Evolutionary conservation across 495 filamentous ascomycete genomes (phyloP).

Genomic region (Zalerion maritima): DNA sequence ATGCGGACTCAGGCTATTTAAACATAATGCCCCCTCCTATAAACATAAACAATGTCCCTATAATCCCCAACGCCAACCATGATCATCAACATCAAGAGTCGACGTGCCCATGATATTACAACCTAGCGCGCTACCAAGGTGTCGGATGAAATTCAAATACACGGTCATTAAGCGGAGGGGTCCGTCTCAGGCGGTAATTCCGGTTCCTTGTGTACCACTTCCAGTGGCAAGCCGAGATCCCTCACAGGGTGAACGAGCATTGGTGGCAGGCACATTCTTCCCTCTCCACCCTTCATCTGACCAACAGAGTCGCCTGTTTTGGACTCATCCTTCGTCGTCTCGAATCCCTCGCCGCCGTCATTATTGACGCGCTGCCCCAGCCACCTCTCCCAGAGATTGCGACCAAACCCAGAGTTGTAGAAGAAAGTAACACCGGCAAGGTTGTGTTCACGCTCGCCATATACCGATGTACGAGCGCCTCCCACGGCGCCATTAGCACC

Average conservation of each 20-base stretch:
- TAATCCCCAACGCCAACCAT: too few relatives aligned
- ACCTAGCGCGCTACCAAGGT: too few relatives aligned
- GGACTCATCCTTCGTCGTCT: constrained; percentile 40
- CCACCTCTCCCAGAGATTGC: constrained; percentile 77
- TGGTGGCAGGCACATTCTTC: constrained; percentile 83
- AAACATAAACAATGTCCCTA: too few relatives aligned
- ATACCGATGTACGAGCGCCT: constrained; percentile 59
- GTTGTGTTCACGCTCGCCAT: constrained; percentile 80
- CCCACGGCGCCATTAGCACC: constrained; percentile 66
- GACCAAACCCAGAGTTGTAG: constrained; percentile 76
- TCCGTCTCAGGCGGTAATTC: constrained; percentile 19
- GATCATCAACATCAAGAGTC: too few relatives aligned
- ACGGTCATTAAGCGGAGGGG: constrained; percentile 15
- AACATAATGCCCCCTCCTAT: too few relatives aligned
- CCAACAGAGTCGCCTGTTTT: constrained; percentile 31
- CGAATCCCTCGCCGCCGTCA: constrained; percentile 73
- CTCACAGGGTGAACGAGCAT: constrained; percentile 94
- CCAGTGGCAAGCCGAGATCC: constrained; percentile 62
- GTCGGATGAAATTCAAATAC: neutral
- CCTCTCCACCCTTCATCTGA: constrained; percentile 44
- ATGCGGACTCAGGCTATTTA: too few relatives aligned
- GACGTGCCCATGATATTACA: too few relatives aligned
- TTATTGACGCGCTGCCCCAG: constrained; percentile 72
- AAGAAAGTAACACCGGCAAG: constrained; percentile 85
- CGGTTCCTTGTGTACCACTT: constrained; percentile 25